Base-by-base conservation (phyloP, 1,284 basidiomycete genomes). In the Puccinia novopanici region DNA sequence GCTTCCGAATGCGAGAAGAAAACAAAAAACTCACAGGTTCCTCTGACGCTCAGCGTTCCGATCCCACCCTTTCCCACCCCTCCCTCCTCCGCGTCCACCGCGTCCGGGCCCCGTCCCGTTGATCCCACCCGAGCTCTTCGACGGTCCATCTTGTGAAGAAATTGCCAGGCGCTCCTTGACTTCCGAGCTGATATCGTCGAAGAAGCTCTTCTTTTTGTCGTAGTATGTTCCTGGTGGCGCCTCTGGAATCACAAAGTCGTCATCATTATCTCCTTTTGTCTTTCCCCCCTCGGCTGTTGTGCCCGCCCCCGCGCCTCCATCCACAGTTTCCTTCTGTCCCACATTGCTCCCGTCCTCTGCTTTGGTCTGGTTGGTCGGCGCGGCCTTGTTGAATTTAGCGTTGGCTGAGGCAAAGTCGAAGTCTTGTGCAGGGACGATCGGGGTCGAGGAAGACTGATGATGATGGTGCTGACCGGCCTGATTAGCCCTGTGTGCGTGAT, bases 161-260 rank as follows among this genome's bases (percentile, higher is more conserved):
- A 55, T 13, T 0, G 65, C 75, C 52, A 48, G 57, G 40, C 75
- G 61, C 40, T 78, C 75, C 50, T 78, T 78, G 17, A 78, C 75
- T 40, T 78, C 75, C 30, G 48, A 54, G n/a, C 75, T 78, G 52
- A 78, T 78, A 78, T 78, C 75, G 68, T 78, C 75, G 45, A 78
- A 78, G 40, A 78, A 78, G 40, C 75, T 78, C 34, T 78, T 78
- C 75, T 78, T 78, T 24, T 70, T 68, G 40, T 78, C 75, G 68
- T 78, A 78, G 45, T 78, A 78, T n/a, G 65, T 70, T 13, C 61
- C 75, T 17, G 74, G 74, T 19, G 45, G 74, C 6, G 74, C 74
- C 63, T 76, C 74, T 5, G 74, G 74, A 45, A 76, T 76, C 8
- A 76, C 37, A 50, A 76, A 76, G 67, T 76, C 61, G 19, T 67